These are phyloP conservation scores for Pochonia chlamydosporia DNA, from an alignment of 2,329 filamentous ascomycete genomes.

Conservation along the genomic window DNA sequence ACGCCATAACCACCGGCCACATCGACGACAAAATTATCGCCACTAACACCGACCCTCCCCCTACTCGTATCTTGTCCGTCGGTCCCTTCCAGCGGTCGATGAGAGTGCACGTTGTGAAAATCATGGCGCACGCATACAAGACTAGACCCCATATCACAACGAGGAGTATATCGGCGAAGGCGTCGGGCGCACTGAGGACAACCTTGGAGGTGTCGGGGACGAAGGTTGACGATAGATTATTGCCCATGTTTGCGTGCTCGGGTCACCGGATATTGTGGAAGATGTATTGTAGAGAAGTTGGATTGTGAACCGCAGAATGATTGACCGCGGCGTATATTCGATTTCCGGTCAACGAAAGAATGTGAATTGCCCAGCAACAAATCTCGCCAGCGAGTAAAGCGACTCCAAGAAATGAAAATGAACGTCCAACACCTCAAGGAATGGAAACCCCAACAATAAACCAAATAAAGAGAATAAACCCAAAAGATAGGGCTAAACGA, in stretches of 20 bases:
- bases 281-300: no score
- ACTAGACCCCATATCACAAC: slow-evolving; percentile 27
- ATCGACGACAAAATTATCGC: slow-evolving; percentile 26
- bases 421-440: no score
- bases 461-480: background rate
- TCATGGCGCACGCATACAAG: slow-evolving; percentile 33
- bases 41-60: slow-evolving; percentile 20
- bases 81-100: slow-evolving; percentile 37
- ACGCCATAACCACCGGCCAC: slow-evolving; percentile 31
- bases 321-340: no score
- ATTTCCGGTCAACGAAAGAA: no score
- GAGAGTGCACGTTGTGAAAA: slow-evolving; percentile 35
- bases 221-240: slow-evolving; percentile 32
- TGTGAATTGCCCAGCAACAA: background rate
- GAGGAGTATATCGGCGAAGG: slow-evolving; percentile 23
- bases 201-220: slow-evolving; percentile 31
- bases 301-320: no score
- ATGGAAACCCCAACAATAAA: no score
- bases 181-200: slow-evolving; percentile 25
- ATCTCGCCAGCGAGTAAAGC: slow-evolving; percentile 5
- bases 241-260: slow-evolving; percentile 26
- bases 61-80: slow-evolving; percentile 25
- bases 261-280: background rate
- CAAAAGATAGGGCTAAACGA: background rate
- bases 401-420: background rate